Evolutionary conservation across 31 red algal genomes (phyloP), one percentile per base, ranked within the genome.

Genomic region (Endocladia muricata): DNA sequence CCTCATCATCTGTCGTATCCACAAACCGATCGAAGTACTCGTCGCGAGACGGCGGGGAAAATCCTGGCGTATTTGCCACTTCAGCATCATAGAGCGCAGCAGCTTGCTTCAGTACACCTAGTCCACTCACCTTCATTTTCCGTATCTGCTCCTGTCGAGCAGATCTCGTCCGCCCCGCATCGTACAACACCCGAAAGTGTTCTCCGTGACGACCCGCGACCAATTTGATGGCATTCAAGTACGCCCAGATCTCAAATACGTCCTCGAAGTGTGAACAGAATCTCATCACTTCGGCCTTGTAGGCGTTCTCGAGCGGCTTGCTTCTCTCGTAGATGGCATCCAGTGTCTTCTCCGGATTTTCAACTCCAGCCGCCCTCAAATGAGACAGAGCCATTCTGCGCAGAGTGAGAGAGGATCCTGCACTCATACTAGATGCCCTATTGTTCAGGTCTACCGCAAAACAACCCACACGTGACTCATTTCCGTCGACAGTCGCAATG

Each of bases 1-100:
- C 74, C 38, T 78, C 74, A 4, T 61, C 55, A 1, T 1, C n/a
- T 39, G 74, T 78, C 22, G 57, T 78, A 23, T 78, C 74, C 30
- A 78, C 74, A 78, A 78, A 78, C 29, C 74, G 39, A 11, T 3
- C 38, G 48, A 78, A 41, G n/a, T 78, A 78, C 48, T 78, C 74
- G 37, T 78, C 74, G 8, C 55, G n/a, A n/a, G n/a, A n/a, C n/a
- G n/a, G n/a, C n/a, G n/a, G n/a, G n/a, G n/a, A n/a, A n/a, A n/a
- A n/a, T n/a, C n/a, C n/a, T n/a, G n/a, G n/a, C n/a, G n/a, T n/a
- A n/a, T n/a, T n/a, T n/a, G n/a, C n/a, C n/a, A n/a, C n/a, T n/a
- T n/a, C n/a, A n/a, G n/a, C n/a, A n/a, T n/a, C n/a, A n/a, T n/a
- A n/a, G n/a, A n/a, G n/a, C n/a, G n/a, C n/a, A n/a, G n/a, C n/a